Conservation (phyloP, 2,329 filamentous ascomycete genomes). For the Cytospora piceae region DNA sequence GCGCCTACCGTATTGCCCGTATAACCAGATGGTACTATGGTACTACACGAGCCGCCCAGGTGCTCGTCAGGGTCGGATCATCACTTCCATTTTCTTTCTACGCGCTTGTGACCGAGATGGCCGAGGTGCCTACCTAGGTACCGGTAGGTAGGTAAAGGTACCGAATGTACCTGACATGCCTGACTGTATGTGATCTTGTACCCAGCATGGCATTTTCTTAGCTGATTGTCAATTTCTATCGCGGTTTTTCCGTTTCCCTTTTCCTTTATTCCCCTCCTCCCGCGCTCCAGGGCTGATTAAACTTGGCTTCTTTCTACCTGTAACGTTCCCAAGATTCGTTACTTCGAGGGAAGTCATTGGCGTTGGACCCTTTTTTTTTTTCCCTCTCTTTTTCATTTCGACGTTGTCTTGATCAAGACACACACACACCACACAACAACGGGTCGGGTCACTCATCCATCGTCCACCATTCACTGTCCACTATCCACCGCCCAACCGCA, state of each 20-base stretch:
- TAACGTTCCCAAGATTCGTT: background rate
- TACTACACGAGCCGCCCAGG: background rate
- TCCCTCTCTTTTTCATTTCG: background rate
- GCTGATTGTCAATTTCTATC: background rate
- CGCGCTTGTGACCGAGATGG: background rate
- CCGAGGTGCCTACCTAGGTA: background rate
- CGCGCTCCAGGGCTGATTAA: background rate
- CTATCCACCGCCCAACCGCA: background rate
- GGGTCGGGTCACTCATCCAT: background rate
- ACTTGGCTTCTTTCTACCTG: background rate
- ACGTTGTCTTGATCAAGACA: background rate
- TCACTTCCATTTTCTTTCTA: background rate
- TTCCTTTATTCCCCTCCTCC: background rate
- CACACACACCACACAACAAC: background rate
- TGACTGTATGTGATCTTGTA: background rate
- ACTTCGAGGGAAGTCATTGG: no score
- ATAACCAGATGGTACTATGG: background rate
- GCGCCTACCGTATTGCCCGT: slow-evolving; percentile 3
- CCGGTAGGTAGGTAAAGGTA: no score
- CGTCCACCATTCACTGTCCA: background rate
- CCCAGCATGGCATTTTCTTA: background rate
- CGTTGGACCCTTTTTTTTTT: background rate
- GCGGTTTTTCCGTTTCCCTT: background rate
- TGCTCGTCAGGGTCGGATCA: background rate
- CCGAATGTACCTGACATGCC: background rate